Percentiles rank a stretch among this genome's conserved stretches.
These are phyloP conservation scores for Pharnaceum exiguum DNA, from an alignment of 148 eudicot genomes.

Conservation along the genomic window DNA sequence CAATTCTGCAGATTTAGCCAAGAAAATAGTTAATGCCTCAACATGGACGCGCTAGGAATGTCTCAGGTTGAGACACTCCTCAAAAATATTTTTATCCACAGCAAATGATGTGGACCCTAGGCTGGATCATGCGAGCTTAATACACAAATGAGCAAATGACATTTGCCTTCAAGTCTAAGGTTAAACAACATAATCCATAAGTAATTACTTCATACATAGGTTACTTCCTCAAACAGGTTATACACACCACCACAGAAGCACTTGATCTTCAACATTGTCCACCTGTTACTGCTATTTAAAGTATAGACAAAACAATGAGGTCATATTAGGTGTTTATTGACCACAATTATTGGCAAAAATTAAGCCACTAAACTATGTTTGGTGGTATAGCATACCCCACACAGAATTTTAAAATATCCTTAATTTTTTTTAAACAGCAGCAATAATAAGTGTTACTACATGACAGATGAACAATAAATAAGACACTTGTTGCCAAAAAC, in stretches of 20 bases:
- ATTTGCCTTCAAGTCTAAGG: no score
- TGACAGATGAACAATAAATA: slow-evolving; percentile 7
- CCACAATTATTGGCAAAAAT: slow-evolving; percentile 9
- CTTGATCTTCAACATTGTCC: no score
- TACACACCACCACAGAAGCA: no score
- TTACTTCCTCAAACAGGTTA: no score
- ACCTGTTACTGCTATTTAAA: no score
- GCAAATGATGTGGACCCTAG: neutral
- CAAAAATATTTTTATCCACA: neutral
- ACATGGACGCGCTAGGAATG: slow-evolving; percentile 17
- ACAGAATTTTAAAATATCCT: neutral
- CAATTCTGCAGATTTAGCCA: slow-evolving; percentile 10
- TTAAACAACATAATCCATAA: no score
- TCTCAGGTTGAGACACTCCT: slow-evolving; percentile 6
- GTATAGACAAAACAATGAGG: neutral
- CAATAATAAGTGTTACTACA: neutral
- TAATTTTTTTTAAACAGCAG: neutral
- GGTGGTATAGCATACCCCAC: slow-evolving; percentile 5
- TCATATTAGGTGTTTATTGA: neutral
- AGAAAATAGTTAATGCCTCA: slow-evolving; percentile 15
- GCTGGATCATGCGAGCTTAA: no score
- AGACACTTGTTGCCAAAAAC: slow-evolving; percentile 2
- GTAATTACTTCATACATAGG: no score
- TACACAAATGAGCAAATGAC: no score
- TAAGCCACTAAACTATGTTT: slow-evolving; percentile 3